Evolutionary conservation across 306 rosid species (phyloP), one percentile per base, ranked within the genome.

Genomic region (Biancaea sappan): DNA sequence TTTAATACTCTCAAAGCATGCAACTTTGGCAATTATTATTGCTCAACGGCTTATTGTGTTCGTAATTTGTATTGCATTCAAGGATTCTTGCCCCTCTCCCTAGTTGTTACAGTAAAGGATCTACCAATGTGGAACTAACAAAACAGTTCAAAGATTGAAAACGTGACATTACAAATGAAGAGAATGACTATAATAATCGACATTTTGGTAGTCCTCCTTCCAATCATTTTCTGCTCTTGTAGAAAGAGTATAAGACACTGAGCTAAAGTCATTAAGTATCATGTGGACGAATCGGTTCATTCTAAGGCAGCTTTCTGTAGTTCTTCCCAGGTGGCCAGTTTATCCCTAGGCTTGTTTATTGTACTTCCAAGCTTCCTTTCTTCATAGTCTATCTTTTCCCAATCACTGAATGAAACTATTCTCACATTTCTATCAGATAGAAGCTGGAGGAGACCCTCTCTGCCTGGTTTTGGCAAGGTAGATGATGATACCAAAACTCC

Each of bases 331-430:
- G 88, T 61, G 56, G 91, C 57, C 35, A 90, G 74, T 82, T 90
- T 94, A 70, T 88, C 93, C 83, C 95, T 82, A 58, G 97, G 93
- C 79, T 88, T 88, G 87, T 78, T 82, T 74, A 51, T 80, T 51
- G 79, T 71, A 73, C 80, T 82, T 71, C 95, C 97, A 58, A 86
- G 85, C 73, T 79, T 81, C 80, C 73, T 87, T 84, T 94, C 97
- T 77, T 77, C 86, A 8, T 91, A 80, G 81, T 94, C 97, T 58
- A 91, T 91, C 80, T 86, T 88, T 77, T 88, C 93, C 97, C 96
- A 94, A 32, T 69, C 86, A 83, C 63, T 37, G 66, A 91, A 87
- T 25, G 94, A 86, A 41, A 92, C 53, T 73, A 79, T 69, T 77
- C 80, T 82, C 47, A 86, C 82, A 58, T 86, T 84, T 79, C 87